Evolutionary conservation across 306 rosid genomes (phyloP).

Genomic region (Acacia confusa): DNA sequence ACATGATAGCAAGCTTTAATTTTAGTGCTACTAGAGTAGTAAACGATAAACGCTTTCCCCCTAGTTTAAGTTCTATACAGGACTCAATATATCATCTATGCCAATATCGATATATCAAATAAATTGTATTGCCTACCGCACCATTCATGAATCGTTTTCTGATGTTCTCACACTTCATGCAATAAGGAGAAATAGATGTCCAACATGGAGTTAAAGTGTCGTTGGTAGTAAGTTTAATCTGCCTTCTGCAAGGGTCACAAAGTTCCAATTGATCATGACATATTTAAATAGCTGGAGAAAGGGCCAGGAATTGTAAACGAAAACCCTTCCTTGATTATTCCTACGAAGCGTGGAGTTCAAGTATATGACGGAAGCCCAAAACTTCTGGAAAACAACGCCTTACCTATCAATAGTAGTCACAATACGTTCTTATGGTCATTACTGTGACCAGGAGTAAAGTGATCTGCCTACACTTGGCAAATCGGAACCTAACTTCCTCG

Average conservation of each 20-base stretch:
- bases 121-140: background rate
- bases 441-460: background rate
- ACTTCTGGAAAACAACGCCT: background rate
- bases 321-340: background rate
- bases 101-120: background rate
- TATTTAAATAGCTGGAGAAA: background rate
- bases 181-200: background rate
- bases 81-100: background rate
- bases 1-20: background rate
- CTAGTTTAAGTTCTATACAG: background rate
- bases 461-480: background rate
- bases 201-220: background rate
- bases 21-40: background rate
- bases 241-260: background rate
- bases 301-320: slow-evolving; percentile 5
- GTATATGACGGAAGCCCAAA: background rate
- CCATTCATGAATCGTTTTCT: background rate
- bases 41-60: background rate
- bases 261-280: slow-evolving; percentile 1
- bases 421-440: background rate
- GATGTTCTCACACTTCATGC: background rate
- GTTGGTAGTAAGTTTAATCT: background rate
- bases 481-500: background rate
- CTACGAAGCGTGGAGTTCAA: background rate
- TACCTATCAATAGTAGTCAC: background rate